Percentiles rank a stretch among this genome's conserved stretches.
These are phyloP conservation scores for Rhazya stricta DNA, from an alignment of 257 asterid genomes.

Conservation along the genomic window DNA sequence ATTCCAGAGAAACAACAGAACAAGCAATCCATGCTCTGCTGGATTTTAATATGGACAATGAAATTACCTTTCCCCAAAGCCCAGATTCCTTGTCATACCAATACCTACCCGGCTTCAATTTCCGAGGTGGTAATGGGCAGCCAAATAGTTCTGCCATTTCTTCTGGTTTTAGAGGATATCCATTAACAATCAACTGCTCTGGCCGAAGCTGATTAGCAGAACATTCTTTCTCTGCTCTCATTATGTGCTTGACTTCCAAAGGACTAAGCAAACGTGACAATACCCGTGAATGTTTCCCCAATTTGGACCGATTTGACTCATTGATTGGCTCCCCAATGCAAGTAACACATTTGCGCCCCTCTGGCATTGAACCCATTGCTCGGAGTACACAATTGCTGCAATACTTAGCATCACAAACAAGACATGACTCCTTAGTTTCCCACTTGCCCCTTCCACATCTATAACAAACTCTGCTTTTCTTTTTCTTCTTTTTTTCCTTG, in stretches of 20 bases:
- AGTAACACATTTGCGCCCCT: slow-evolving; percentile 88
- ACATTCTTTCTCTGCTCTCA: slow-evolving; percentile 87
- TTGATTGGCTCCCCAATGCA: slow-evolving; percentile 88
- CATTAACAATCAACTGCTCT: slow-evolving; percentile 81
- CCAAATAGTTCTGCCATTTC: slow-evolving; percentile 84
- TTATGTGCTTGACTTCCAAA: slow-evolving; percentile 84
- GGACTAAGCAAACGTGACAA: slow-evolving; percentile 75
- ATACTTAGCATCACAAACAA: slow-evolving; percentile 77
- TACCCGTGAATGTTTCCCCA: slow-evolving; percentile 74
- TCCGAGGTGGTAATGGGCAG: slow-evolving; percentile 70
- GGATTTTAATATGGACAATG: slow-evolving; percentile 12
- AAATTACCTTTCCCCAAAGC: slow-evolving; percentile 82
- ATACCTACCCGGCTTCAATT: slow-evolving; percentile 82
- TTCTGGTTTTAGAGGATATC: slow-evolving; percentile 68
- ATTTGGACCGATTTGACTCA: slow-evolving; percentile 56
- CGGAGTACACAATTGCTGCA: slow-evolving; percentile 90
- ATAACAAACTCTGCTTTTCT: slow-evolving; percentile 60
- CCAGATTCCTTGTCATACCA: slow-evolving; percentile 99
- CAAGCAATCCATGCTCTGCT: slow-evolving; percentile 3
- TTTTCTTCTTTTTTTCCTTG: slow-evolving; percentile 63
- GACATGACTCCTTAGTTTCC: slow-evolving; percentile 79
- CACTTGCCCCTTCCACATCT: slow-evolving; percentile 93
- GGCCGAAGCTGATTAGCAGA: slow-evolving; percentile 90
- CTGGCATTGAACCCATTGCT: slow-evolving; percentile 99
- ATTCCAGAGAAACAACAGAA: slow-evolving; percentile 7